Base-by-base conservation (phyloP, 306 rosid genomes). In the Medicago lupulina region DNA sequence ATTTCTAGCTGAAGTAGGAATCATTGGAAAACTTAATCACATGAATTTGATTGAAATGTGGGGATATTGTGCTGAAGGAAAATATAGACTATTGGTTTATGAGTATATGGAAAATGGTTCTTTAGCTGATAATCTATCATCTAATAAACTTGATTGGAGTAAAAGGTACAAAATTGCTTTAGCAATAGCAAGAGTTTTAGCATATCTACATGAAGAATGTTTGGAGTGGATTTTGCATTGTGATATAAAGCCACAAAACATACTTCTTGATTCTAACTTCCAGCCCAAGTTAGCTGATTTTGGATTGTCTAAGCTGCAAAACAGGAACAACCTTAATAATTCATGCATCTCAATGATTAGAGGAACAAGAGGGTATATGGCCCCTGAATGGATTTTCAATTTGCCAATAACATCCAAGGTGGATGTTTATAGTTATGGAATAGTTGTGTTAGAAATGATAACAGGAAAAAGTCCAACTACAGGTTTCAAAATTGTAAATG, bases 141-240 rank as follows among this genome's bases (percentile, higher is more conserved):
- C 76, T 46, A 58, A 59, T 58, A 38, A n/a, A 12, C 70, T 77
- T 77, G 81, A 77, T 21, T 81, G 78, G 75, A 1, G 13, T n/a
- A 62, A 62, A 39, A 71, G 77, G 77, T 79, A 70, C 61, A 61
- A 34, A 41, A 78, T 78, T 60, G 76, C 65, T 34, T 8, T 40
- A 40, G 0, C 44, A 40, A 8, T 40, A 8, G 89, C 90, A 11
- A 89, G 59, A 55, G 92, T 88, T 4, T 72, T 89, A 13, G 84
- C 87, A 59, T 89, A 87, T 82, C 12, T 89, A 89, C 82, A 71
- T 71, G 77, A 71, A 14, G 92, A 86, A 66, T 89, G 95, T 70
- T 82, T 84, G 71, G 94, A 89, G 67, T 89, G 95, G 90, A 82
- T 87, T 75, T 41, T 89, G 39, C 94, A 85, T 12, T 89, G 88